phyloP scores from a whole-genome alignment of 176 grass and related monocot genomes.

The Thinopyrum elongatum region DNA sequence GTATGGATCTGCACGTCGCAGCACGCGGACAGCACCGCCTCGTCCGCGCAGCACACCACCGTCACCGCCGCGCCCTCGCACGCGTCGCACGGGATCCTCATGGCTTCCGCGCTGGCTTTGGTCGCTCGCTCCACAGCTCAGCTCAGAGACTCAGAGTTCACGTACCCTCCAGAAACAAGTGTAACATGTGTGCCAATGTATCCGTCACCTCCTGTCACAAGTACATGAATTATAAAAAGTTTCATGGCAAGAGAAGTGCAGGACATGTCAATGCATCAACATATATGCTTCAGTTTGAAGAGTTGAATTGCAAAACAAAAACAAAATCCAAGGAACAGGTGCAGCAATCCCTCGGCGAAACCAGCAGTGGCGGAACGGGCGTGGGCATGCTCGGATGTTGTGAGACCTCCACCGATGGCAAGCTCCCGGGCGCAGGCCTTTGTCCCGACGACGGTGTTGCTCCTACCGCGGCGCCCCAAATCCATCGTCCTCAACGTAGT shows the following conservation, averaged over 20 bases:
- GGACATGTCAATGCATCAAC: slow-evolving; percentile 16
- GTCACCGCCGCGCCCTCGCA: slow-evolving; percentile 62
- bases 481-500: too few species aligned
- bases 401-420: too few species aligned
- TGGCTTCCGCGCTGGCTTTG: too few species aligned
- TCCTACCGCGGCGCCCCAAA: too few species aligned
- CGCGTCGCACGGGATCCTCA: slow-evolving; percentile 85
- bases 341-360: too few species aligned
- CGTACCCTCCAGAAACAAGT: slow-evolving; percentile 72
- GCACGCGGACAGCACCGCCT: slow-evolving; percentile 71
- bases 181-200: slow-evolving; percentile 90
- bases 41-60: slow-evolving; percentile 86
- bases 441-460: too few species aligned
- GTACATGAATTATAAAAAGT: slow-evolving; percentile 74
- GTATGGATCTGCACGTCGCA: slow-evolving; percentile 80
- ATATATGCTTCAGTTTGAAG: slow-evolving; percentile 10
- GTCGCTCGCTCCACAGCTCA: too few species aligned
- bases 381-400: too few species aligned
- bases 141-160: too few species aligned
- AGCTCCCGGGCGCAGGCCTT: too few species aligned
- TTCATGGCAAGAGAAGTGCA: slow-evolving; percentile 90
- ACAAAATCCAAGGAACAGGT: too few species aligned
- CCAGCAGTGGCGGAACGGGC: too few species aligned
- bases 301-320: not conserved
- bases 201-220: slow-evolving; percentile 93